Percentiles rank a stretch among this genome's conserved stretches.
phyloP scores from a whole-genome alignment of 2,329 filamentous ascomycete genomes.

The Fusarium clavum region DNA sequence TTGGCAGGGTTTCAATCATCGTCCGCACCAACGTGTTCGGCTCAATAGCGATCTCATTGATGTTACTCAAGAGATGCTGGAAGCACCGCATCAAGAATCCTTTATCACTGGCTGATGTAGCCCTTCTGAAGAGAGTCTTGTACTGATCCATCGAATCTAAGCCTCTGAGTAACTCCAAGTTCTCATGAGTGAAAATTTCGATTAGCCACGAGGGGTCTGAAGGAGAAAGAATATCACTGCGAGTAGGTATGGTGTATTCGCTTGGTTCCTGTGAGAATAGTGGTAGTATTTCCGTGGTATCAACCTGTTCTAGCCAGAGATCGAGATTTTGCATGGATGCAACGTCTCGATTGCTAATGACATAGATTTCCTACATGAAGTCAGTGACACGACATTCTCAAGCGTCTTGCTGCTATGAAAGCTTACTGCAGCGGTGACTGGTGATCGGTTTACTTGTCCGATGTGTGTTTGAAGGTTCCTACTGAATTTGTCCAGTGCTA shows the following conservation, averaged over 20 bases:
- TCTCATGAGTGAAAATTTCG: background rate
- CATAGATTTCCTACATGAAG: background rate
- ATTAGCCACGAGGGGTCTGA: constrained; percentile 5
- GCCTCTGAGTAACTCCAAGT: background rate
- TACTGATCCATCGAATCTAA: background rate
- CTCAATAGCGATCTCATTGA: background rate
- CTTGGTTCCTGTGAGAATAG: background rate
- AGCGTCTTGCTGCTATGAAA: too few relatives aligned
- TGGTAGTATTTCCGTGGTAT: background rate
- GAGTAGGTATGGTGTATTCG: background rate
- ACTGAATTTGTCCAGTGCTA: background rate
- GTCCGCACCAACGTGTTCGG: fast-evolving
- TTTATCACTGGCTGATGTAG: background rate
- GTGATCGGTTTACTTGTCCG: background rate
- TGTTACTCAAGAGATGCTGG: background rate
- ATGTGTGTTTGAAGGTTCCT: background rate
- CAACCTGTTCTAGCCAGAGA: constrained; percentile 2
- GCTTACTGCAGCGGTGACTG: background rate
- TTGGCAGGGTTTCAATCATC: background rate
- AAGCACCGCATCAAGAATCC: background rate
- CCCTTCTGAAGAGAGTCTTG: background rate
- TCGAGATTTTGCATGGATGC: background rate
- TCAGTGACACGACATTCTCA: fast-evolving
- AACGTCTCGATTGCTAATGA: constrained; percentile 11
- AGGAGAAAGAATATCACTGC: fast-evolving